Evolutionary conservation across 495 filamentous ascomycete species (phyloP).

Genomic region (Ascobolus immersus): DNA sequence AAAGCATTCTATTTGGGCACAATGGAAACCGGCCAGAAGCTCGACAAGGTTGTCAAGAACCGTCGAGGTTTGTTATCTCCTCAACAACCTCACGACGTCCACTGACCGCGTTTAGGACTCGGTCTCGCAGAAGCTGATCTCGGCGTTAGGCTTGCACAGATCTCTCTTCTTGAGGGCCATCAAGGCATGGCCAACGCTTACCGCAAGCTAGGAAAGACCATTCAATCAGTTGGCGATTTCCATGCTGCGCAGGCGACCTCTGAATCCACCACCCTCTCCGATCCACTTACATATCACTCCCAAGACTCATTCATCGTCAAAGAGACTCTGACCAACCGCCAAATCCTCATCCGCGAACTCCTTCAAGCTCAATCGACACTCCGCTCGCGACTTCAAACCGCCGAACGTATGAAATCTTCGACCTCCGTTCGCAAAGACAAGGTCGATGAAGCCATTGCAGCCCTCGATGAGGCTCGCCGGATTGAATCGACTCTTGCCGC

Average conservation of each 20-base stretch:
- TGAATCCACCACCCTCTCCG: conserved; percentile 82
- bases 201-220: conserved; percentile 75
- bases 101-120: conserved; percentile 32
- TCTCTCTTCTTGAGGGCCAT: conserved; percentile 76
- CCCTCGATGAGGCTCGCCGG: conserved; percentile 61
- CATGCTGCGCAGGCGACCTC: conserved; percentile 95
- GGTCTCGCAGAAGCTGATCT: conserved; percentile 85
- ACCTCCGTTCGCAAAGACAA: conserved; percentile 71
- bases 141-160: conserved; percentile 59
- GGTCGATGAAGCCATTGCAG: conserved; percentile 79
- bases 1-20: conserved; percentile 89
- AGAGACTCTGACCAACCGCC: conserved; percentile 91
- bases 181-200: conserved; percentile 68
- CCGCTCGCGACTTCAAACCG: conserved; percentile 51
- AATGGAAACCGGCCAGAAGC: conserved; percentile 87
- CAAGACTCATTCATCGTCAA: conserved; percentile 95
- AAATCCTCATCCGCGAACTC: conserved; percentile 90
- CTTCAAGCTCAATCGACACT: conserved; percentile 63
- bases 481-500: conserved; percentile 53
- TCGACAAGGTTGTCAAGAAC: conserved; percentile 78
- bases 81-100: neutral
- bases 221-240: conserved; percentile 79
- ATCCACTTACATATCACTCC: conserved; percentile 86
- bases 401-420: conserved; percentile 64
- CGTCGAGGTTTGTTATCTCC: conserved; percentile 39